phyloP scores from a whole-genome alignment of 192 early-diverging fungal species.

The Phycomyces nitens region DNA sequence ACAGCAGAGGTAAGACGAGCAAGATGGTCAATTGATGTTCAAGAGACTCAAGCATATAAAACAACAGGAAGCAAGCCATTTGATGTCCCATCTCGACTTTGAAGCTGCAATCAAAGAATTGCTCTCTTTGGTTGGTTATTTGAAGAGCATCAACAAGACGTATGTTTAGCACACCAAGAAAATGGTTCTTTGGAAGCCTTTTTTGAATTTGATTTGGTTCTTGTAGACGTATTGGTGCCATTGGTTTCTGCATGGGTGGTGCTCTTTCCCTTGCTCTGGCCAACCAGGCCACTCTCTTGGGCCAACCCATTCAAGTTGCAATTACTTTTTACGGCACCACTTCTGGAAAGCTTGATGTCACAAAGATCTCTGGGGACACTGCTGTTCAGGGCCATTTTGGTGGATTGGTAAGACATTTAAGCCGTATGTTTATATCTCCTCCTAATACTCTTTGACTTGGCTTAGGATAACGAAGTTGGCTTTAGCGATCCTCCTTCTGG shows the following conservation, averaged over 20 bases:
- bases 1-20: slow-evolving; percentile 30
- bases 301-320: slow-evolving; percentile 21
- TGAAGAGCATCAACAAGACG: slow-evolving; percentile 22
- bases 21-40: neutral
- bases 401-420: slow-evolving; percentile 26
- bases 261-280: slow-evolving; percentile 39
- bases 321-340: slow-evolving; percentile 38
- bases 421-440: no score
- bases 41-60: no score
- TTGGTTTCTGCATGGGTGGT: slow-evolving; percentile 53
- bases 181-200: neutral
- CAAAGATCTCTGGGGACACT: slow-evolving; percentile 13
- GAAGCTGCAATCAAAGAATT: slow-evolving; percentile 28
- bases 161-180: neutral
- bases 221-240: slow-evolving; percentile 37
- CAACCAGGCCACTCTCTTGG: slow-evolving; percentile 20
- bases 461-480: slow-evolving; percentile 21
- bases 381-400: slow-evolving; percentile 31
- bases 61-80: slow-evolving; percentile 39
- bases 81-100: slow-evolving; percentile 49
- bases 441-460: neutral
- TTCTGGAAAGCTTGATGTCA: slow-evolving; percentile 18
- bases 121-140: slow-evolving; percentile 8
- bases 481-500: slow-evolving; percentile 24
- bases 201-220: neutral